These are phyloP conservation scores for Pythium graminicola DNA, from an alignment of 352 stramenopile species.

Conservation along the genomic window DNA sequence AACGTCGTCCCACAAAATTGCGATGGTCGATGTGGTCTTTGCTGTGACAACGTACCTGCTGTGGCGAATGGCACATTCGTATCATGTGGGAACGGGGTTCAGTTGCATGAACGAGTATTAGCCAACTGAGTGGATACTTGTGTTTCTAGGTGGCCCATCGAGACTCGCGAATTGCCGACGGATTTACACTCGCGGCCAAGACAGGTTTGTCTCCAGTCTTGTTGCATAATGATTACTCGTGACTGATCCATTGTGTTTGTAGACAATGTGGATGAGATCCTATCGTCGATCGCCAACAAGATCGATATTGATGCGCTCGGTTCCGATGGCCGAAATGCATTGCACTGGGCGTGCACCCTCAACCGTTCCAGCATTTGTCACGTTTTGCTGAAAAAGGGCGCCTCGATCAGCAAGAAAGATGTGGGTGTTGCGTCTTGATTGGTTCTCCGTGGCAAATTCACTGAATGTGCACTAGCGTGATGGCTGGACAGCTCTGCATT, in stretches of 20 bases:
- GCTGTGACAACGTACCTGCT: conserved; percentile 39
- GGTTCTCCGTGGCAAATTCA: too few relatives aligned
- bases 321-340: conserved; percentile 67
- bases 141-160: conserved; percentile 24
- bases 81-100: conserved; percentile 43
- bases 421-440: too few relatives aligned
- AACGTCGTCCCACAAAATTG: conserved; percentile 28
- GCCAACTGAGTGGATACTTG: background rate
- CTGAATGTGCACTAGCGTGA: conserved; percentile 41
- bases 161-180: conserved; percentile 43
- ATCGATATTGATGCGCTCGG: conserved; percentile 69
- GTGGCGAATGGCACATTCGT: conserved; percentile 58
- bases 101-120: too few relatives aligned
- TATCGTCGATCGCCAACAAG: conserved; percentile 61
- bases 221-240: background rate
- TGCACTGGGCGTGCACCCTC: conserved; percentile 75
- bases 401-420: conserved; percentile 70
- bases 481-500: conserved; percentile 71
- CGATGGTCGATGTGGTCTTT: conserved; percentile 41
- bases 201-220: conserved; percentile 21
- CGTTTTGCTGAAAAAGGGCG: conserved; percentile 77
- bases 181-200: conserved; percentile 71
- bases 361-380: conserved; percentile 73
- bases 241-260: background rate
- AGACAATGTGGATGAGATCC: conserved; percentile 72